Evolutionary conservation across 73 alveolate genomes (phyloP), one percentile per base, ranked within the genome.

Genomic region (Stentor coeruleus): DNA sequence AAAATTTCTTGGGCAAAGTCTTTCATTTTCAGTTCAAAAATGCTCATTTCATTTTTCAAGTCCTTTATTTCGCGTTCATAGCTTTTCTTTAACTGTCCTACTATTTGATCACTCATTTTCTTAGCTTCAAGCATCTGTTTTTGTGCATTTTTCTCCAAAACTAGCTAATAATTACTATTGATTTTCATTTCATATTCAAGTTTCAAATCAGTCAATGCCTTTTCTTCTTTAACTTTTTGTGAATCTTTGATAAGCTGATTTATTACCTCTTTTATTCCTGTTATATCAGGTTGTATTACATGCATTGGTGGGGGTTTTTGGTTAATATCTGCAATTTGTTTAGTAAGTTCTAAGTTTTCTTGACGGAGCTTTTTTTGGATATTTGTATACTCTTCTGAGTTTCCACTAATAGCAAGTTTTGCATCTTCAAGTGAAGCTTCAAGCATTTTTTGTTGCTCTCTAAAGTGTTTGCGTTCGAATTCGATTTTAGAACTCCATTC

Each of bases 61-160:
- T 83, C 80, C 38, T 85, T 83, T 1, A 88, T 85, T 80, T 88
- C 94, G 1, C 81, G 33, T 59, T 84, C 94, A 57, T 88, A 85
- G 72, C 89, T 84, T 85, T 85, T 89, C 85, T 85, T 88, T 76
- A 88, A 59, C 66, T 75, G 83, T 36, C 58, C 20, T 57, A 85
- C 72, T 0, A 83, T 77, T 49, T 77, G 79, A 75, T 88, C 94
- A 36, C 89, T 82, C 84, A 81, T 85, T 77, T 77, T 88, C 81
- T 88, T 88, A 0, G 94, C 89, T 37, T 41, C 85, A 55, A 75
- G 77, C 59, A 88, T 49, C 75, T 88, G 88, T 55, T 60, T 39
- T 77, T 75, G 72, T 75, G 72, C 59, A 14, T 15, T 20, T 35
- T 40, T 75, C 38, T 75, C 83, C 15, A 35, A n/a, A 20, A 28